A percentile compares a stretch with the other conserved stretches of the same genome.
phyloP scores from a whole-genome alignment of 108 stramenopile genomes.

The Thalassiosira profunda region DNA sequence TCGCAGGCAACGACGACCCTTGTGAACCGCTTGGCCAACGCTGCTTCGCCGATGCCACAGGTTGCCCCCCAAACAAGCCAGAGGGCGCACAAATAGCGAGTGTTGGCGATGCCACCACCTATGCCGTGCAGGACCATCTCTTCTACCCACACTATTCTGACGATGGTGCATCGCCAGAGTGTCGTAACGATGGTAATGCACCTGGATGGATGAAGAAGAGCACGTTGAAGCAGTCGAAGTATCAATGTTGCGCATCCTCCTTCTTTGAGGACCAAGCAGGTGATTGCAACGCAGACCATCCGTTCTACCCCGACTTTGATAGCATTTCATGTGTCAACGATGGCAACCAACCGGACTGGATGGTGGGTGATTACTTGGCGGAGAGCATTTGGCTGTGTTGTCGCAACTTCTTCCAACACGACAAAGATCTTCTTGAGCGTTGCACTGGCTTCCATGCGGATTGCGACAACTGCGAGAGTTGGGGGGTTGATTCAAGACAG shows the following conservation, averaged over 20 bases:
- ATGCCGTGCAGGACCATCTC: too few species aligned
- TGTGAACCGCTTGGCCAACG: too few species aligned
- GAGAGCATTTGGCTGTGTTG: conserved; percentile 13
- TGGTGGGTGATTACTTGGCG: conserved; percentile 17
- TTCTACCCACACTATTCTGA: conserved; percentile 12
- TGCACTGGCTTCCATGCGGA: conserved; percentile 24
- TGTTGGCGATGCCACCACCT: too few species aligned
- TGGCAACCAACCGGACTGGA: conserved; percentile 20
- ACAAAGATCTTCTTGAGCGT: not conserved
- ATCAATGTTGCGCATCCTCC: conserved; percentile 4
- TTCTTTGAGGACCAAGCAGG: not conserved
- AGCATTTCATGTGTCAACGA: conserved; percentile 13
- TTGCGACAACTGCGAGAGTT: conserved; percentile 52
- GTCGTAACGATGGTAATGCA: conserved; percentile 15
- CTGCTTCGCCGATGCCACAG: too few species aligned
- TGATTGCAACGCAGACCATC: conserved; percentile 6
- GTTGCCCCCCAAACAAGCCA: too few species aligned
- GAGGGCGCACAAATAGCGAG: too few species aligned
- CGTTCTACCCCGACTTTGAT: conserved; percentile 26
- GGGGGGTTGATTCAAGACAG: too few species aligned
- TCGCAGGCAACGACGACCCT: too few species aligned
- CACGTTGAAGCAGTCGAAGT: not conserved
- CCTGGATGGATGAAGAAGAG: conserved; percentile 2
- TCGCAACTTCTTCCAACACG: conserved; percentile 9
- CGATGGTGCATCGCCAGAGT: not conserved